Base-by-base conservation (phyloP, 108 stramenopile genomes). In the Schizochytrium sp. region DNA sequence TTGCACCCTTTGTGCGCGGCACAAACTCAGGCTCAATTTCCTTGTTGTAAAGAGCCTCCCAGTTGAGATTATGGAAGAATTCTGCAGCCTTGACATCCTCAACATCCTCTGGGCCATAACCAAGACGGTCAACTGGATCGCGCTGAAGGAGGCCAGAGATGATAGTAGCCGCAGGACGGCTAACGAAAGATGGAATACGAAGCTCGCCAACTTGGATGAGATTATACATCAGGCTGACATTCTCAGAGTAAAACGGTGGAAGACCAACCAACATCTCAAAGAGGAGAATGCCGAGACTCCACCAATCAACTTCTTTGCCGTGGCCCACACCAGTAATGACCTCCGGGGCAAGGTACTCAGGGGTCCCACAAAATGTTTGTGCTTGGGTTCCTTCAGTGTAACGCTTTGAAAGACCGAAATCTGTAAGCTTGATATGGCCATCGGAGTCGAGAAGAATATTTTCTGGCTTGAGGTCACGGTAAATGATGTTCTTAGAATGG, bases 181-280 rank as follows among this genome's bases (percentile, higher is more conserved):
- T 96, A 19, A 89, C 88, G 88, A 94, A 96, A 12, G 93, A 89
- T 46, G 99, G 99, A 91, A 98, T 98, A 55, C 92, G 95, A 13
- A 99, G 93, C 44, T 96, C 95, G 17, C 96, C 96, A 59, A 93
- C 94, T 44, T 96, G 91, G 61, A 99, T 99, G 92, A 98, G 97
- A 72, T 98, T 96, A 90, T 98, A 99, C 72, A 99, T 92, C 57
- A 95, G 95, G 87, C 98, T 97, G 10, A 97, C 93, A 90, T 98
- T 97, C 88, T 96, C 93, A 91, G 96, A 96, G 89, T 98, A 99
- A 92, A 99, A 99, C 44, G 99, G 99, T 13, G 99, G 99, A 1
- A 98, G 95, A 12, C 99, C 98, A 0, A 97, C 97, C 7, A 98
- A 92, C 99, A 99, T 99, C 91, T 98, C 99, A 90, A 97, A 99